A percentile compares a stretch with the other conserved stretches of the same genome.
phyloP scores from a whole-genome alignment of 306 rosid genomes.

The Pyrus bretschneideri region DNA sequence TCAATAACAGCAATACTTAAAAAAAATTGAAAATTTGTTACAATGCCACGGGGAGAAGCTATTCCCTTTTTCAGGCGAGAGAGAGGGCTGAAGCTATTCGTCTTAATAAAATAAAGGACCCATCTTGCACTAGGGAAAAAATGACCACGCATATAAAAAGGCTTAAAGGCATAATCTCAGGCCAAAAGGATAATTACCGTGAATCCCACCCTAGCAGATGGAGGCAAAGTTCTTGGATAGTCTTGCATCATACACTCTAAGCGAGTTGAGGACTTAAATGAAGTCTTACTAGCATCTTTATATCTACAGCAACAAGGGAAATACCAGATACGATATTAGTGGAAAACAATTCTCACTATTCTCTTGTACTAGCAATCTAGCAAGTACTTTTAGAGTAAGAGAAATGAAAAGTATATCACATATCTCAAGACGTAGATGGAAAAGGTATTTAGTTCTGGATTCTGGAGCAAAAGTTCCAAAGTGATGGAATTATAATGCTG shows the following conservation, averaged over 20 bases:
- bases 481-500: not conserved
- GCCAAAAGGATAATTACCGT: slow-evolving; percentile 56
- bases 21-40: not conserved
- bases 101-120: not conserved
- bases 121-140: not conserved
- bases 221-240: slow-evolving; percentile 85
- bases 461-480: not conserved
- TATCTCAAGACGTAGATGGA: not conserved
- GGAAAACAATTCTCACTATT: not conserved
- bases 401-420: not conserved
- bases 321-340: not conserved
- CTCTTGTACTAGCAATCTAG: not conserved
- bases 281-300: slow-evolving; percentile 86
- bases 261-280: slow-evolving; percentile 93
- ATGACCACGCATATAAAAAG: not conserved
- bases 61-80: too few relatives aligned
- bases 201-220: slow-evolving; percentile 89
- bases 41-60: not conserved
- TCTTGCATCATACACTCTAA: slow-evolving; percentile 99
- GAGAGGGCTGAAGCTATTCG: not conserved
- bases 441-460: not conserved
- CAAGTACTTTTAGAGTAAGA: not conserved
- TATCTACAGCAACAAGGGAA: slow-evolving; percentile 48
- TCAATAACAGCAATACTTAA: not conserved
- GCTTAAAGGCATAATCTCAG: slow-evolving; percentile 1